Conservation (phyloP, 2,329 filamentous ascomycete genomes). For the Diplodia scrobiculata region DNA sequence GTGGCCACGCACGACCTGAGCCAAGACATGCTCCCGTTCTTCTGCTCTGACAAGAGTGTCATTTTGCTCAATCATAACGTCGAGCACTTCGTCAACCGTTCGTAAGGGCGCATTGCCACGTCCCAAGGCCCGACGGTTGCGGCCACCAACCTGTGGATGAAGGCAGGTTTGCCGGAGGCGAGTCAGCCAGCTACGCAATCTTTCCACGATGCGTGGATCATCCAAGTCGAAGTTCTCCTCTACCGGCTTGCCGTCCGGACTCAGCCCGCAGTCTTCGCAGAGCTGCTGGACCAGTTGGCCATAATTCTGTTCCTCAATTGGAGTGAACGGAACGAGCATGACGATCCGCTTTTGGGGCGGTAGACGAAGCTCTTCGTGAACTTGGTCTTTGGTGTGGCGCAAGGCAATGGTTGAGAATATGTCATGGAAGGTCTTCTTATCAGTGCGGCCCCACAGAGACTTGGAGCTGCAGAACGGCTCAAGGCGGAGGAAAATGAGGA, state of each 20-base stretch:
- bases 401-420: slow-evolving; percentile 74
- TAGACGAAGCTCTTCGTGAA: slow-evolving; percentile 75
- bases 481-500: slow-evolving; percentile 78
- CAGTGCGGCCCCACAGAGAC: slow-evolving; percentile 69
- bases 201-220: slow-evolving; percentile 54
- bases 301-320: slow-evolving; percentile 90
- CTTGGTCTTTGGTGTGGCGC: slow-evolving; percentile 80
- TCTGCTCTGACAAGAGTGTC: slow-evolving; percentile 67
- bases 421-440: slow-evolving; percentile 65
- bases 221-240: slow-evolving; percentile 66
- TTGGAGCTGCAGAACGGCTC: slow-evolving; percentile 70
- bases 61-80: slow-evolving; percentile 87
- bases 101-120: slow-evolving; percentile 66
- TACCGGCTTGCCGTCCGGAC: slow-evolving; percentile 64
- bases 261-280: slow-evolving; percentile 68
- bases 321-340: slow-evolving; percentile 85
- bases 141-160: slow-evolving; percentile 77
- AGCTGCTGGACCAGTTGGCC: slow-evolving; percentile 73
- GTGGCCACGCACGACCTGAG: slow-evolving; percentile 71
- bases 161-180: slow-evolving; percentile 79
- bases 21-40: slow-evolving; percentile 66
- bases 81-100: slow-evolving; percentile 82
- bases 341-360: slow-evolving; percentile 83
- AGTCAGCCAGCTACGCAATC: slow-evolving; percentile 78
- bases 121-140: slow-evolving; percentile 65